Percentiles rank a stretch among this genome's conserved stretches.
These are phyloP conservation scores for Nemania sp. DNA, from an alignment of 2,329 filamentous ascomycete genomes.

Conservation along the genomic window DNA sequence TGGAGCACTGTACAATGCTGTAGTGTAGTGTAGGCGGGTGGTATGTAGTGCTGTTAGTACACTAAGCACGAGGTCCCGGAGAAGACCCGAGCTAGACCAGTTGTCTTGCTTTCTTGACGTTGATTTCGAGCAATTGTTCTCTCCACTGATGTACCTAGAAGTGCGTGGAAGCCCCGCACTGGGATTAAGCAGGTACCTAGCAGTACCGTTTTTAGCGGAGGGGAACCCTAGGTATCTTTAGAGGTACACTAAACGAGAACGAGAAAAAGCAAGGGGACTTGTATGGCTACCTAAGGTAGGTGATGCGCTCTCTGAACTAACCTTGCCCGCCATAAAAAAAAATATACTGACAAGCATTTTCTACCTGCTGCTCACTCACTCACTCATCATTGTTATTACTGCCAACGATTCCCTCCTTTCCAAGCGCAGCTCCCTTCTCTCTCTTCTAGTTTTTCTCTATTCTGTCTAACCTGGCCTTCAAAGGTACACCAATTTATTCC, in stretches of 20 bases:
- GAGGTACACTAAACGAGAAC: neutral
- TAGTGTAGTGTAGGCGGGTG: neutral
- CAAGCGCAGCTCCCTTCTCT: neutral
- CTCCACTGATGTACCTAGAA: constrained; percentile 27
- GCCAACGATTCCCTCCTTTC: constrained; percentile 25
- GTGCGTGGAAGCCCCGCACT: constrained; percentile 17
- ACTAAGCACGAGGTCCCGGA: constrained; percentile 21
- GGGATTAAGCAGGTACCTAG: neutral
- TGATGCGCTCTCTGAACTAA: neutral
- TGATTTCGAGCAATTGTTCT: neutral
- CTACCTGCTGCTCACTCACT: constrained; percentile 16
- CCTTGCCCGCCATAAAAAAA: neutral
- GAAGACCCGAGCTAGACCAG: constrained; percentile 5
- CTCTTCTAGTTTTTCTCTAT: constrained; percentile 11
- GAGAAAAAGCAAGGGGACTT: neutral
- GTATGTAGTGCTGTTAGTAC: neutral
- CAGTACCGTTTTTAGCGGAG: neutral
- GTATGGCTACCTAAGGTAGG: neutral
- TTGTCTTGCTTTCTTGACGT: neutral
- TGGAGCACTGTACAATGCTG: neutral
- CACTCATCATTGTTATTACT: constrained; percentile 21
- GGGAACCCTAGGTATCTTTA: neutral
- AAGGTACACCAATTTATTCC: constrained; percentile 41
- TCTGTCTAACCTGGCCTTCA: constrained; percentile 32
- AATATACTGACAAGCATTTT: constrained; percentile 1